Percentiles rank a stretch among this genome's conserved stretches.
These are phyloP conservation scores for Ustilago trichophora DNA, from an alignment of 1,284 basidiomycete genomes.

Conservation along the genomic window DNA sequence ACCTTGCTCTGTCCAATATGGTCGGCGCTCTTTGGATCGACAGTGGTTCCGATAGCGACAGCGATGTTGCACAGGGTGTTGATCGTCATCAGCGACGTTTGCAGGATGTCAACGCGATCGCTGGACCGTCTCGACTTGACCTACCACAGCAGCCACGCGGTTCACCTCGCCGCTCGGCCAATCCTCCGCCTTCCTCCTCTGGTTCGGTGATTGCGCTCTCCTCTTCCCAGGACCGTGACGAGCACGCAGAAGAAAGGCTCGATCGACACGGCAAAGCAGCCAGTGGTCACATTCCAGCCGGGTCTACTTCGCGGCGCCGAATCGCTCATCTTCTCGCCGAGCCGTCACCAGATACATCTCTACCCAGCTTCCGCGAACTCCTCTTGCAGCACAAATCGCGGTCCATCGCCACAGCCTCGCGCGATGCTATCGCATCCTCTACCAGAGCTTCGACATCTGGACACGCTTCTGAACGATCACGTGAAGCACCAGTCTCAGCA, in stretches of 20 bases:
- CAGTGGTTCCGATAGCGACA: slow-evolving; percentile 33
- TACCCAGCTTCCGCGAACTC: slow-evolving; percentile 35
- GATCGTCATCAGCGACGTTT: slow-evolving; percentile 2
- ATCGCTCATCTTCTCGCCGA: slow-evolving; percentile 24
- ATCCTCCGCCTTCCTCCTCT: slow-evolving; percentile 4
- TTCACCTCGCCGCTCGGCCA: slow-evolving; percentile 8
- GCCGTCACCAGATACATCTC: slow-evolving; percentile 26
- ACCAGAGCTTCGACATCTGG: neutral
- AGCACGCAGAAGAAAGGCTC: neutral
- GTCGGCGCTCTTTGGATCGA: slow-evolving; percentile 43
- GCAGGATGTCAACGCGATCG: neutral
- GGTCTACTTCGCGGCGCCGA: slow-evolving; percentile 9
- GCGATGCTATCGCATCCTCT: no score
- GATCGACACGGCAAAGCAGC: neutral
- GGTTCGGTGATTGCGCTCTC: slow-evolving; percentile 25
- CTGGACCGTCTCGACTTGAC: slow-evolving; percentile 23
- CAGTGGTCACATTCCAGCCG: no score
- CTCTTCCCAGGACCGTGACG: slow-evolving; percentile 23
- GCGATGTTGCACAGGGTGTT: neutral
- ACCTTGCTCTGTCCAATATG: slow-evolving; percentile 4
- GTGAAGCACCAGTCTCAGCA: neutral
- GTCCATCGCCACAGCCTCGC: no score
- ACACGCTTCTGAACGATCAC: neutral
- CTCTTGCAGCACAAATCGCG: slow-evolving; percentile 7
- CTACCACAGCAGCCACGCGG: slow-evolving; percentile 1